Base-by-base conservation (phyloP, 306 rosid species). In the Begonia peltatifolia region DNA sequence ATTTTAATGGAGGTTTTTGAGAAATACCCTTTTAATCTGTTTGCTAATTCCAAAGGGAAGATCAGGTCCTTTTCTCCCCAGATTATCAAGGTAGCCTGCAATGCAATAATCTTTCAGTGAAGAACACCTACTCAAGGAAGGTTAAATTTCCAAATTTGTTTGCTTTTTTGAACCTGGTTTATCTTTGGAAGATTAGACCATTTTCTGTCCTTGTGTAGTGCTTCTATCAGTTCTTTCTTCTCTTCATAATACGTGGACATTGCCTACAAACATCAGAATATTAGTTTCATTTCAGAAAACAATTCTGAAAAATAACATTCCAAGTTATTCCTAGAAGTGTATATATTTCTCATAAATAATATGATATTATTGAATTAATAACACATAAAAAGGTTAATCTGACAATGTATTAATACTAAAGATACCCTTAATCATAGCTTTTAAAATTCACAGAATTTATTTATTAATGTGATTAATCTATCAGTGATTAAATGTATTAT, bases 51-150 rank as follows among this genome's bases (percentile, higher is more conserved):
- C 62, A 89, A 35, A 10, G 97, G 97, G 73, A 84, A 89, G 41
- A 89, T 67, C 51, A 11, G 53, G 74, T 89, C 97, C 41, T 76
- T 69, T 63, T 84, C 97, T 68, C 97, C 97, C 95, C 97, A 89
- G 47, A 89, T 63, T 54, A 89, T 64, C 15, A 78, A 71, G 23
- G 95, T 74, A 20, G 85, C 85, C 97, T 90, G 83, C 72, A 73
- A 46, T 49, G 56, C 64, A 13, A 36, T 30, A 49, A 36, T 30
- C 30, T n/a, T 7, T 46, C 17, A 38, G 64, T 42, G 66, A 54
- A 22, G 13, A 35, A 42, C 22, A 50, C 53, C 35, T 50, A 54
- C 46, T 16, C 58, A 70, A 50, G 50, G 16, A 54, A 14, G 55
- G 5, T 9, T 2, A 18, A 47, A 48, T 14, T 55, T 25, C 11